Conservation (phyloP, 768 basidiomycete genomes). For the Suillus hirtellus region DNA sequence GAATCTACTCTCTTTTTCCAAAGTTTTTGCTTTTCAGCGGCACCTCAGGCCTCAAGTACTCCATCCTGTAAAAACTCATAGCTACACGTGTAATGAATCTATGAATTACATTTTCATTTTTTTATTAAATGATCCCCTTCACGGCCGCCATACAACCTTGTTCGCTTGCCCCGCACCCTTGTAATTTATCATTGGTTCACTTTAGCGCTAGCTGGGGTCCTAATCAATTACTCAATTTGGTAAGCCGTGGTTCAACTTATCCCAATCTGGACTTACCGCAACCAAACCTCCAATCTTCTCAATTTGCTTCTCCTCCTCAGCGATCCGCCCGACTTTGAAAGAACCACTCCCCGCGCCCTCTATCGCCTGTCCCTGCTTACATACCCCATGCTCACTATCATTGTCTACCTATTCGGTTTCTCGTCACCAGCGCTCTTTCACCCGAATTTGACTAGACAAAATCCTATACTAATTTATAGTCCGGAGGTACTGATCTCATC, state of each 20-base stretch:
- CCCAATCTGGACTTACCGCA: constrained; percentile 16
- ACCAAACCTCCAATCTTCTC: constrained; percentile 14
- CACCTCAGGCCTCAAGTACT: constrained; percentile 21
- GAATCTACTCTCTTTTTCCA: constrained; percentile 33
- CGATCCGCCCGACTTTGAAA: constrained; percentile 34
- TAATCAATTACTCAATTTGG: constrained; percentile 13
- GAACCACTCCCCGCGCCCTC: constrained; percentile 13
- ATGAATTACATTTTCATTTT: neutral
- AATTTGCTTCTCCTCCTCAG: constrained; percentile 17
- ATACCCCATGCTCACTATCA: constrained; percentile 11
- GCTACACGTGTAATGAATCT: constrained; percentile 16
- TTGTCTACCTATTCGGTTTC: neutral
- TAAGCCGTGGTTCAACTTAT: constrained; percentile 10
- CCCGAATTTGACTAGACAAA: no score
- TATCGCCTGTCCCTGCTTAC: constrained; percentile 22
- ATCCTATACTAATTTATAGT: neutral
- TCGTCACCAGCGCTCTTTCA: no score
- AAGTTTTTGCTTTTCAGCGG: neutral
- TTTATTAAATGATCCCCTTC: neutral
- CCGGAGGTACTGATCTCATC: neutral
- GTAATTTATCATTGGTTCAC: constrained; percentile 13
- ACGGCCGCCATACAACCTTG: constrained; percentile 8
- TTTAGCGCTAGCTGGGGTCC: constrained; percentile 33
- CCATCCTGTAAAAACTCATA: constrained; percentile 23
- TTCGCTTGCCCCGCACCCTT: constrained; percentile 19